Percentiles rank a stretch among this genome's conserved stretches.
Evolutionary conservation across 75 land plant genomes (phyloP).

Genomic region (Cupressus sempervirens): DNA sequence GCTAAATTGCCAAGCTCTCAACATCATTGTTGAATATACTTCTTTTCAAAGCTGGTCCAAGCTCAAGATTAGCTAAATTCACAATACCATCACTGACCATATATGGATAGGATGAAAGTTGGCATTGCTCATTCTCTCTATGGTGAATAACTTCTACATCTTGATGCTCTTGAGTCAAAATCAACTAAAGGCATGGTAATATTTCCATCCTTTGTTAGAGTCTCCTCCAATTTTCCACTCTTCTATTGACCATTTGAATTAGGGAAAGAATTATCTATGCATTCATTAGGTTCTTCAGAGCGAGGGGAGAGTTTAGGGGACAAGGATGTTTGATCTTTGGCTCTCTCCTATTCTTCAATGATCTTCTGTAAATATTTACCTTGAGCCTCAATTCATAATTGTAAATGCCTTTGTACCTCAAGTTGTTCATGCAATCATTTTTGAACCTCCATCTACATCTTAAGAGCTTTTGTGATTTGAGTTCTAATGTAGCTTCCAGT

Average conservation of each 20-base stretch:
- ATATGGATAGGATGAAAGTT: constrained; percentile 2
- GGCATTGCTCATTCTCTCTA: constrained; percentile 1
- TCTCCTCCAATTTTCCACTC: neutral
- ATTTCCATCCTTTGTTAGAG: neutral
- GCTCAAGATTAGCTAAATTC: neutral
- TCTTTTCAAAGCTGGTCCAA: constrained; percentile 11
- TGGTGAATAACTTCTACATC: neutral
- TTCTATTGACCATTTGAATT: constrained; percentile 1
- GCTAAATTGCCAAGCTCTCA: neutral
- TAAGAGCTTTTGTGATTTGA: no score
- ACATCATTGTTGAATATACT: constrained; percentile 2
- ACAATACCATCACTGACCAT: constrained; percentile 1
- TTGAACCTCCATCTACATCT: no score
- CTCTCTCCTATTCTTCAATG: constrained; percentile 49
- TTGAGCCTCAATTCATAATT: constrained; percentile 54
- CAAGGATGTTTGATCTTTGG: constrained; percentile 2
- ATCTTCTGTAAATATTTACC: constrained; percentile 54
- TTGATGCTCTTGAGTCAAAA: neutral
- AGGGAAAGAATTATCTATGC: neutral
- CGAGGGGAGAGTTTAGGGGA: constrained; percentile 6
- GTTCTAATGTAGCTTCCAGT: constrained; percentile 5
- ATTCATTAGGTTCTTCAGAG: constrained; percentile 1
- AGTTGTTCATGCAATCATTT: no score
- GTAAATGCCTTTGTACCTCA: constrained; percentile 59
- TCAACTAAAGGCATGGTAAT: neutral